Base-by-base conservation (phyloP, 148 eudicot species). In the Camellia lanceoleosa region DNA sequence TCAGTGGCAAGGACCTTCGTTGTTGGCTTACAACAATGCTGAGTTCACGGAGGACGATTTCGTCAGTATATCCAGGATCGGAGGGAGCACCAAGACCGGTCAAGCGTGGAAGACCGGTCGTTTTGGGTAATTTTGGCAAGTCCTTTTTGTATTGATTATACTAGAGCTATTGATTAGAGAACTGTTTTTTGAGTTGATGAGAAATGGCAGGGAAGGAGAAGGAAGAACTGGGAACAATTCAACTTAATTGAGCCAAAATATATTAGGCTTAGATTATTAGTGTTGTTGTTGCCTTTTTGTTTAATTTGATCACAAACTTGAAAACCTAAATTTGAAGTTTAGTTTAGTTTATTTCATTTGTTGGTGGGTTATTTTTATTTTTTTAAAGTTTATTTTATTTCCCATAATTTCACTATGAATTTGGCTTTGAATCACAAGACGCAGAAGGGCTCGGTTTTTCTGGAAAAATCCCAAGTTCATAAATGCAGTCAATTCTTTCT, bases 101-200 rank as follows among this genome's bases (percentile, higher is more conserved):
- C 97, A 93, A 73, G 89, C 97, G 16, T 93, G 90, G 91, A 96
- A 96, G 74, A 96, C 99, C 19, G 99, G 99, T 43, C 97, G 99
- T 7, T 96, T 96, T 77, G 99, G 99, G 99, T 96, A 81, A 79
- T 43, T 71, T 80, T 38, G n/a, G 5, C 3, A 0, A 13, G 55
- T 56, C 47, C 46, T 69, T 18, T 44, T 13, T 61, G 7, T 66
- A 46, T 49, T 7, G 52, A 30, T 30, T 30, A 30, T 30, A 30
- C 38, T 30, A 30, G 38, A 30, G 38, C 38, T 30, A 30, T 30
- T 30, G 38, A 69, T 42, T 20, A 10, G 42, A 2, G 20, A 11
- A 63, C 14, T 42, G 12, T 76, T 41, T 59, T 18, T 61, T 44
- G 61, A 3, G 55, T 42, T 49, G 43, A 44, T 8, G 38, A 44